Evolutionary conservation across 208 protist genomes (phyloP).

Genomic region (Trypanosoma cruzi): DNA sequence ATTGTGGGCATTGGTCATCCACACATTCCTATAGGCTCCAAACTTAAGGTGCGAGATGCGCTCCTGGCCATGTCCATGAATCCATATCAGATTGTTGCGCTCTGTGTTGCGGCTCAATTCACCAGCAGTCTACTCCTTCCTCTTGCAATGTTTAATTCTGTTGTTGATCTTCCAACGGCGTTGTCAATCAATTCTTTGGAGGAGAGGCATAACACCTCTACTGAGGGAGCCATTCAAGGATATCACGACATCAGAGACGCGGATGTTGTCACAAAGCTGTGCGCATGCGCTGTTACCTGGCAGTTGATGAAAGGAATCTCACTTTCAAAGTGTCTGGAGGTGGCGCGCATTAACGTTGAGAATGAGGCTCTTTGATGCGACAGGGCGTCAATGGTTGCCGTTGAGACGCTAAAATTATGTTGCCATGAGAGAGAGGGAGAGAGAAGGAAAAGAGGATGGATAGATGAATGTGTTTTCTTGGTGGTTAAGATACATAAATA

Average conservation of each 20-base stretch:
- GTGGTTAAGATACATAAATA: background rate
- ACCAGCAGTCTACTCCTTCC: slow-evolving; percentile 91
- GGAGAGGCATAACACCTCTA: slow-evolving; percentile 79
- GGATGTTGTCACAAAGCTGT: slow-evolving; percentile 88
- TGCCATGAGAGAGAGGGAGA: background rate
- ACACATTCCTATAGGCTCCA: slow-evolving; percentile 56
- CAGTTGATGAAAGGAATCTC: slow-evolving; percentile 77
- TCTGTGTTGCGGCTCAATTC: slow-evolving; percentile 93
- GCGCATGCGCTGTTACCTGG: slow-evolving; percentile 81
- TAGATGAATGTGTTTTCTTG: background rate
- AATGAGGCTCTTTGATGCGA: slow-evolving; percentile 12
- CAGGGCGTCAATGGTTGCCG: background rate
- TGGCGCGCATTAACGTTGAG: slow-evolving; percentile 39
- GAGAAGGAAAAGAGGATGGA: too few relatives aligned
- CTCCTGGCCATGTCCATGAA: slow-evolving; percentile 87
- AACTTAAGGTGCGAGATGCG: slow-evolving; percentile 59
- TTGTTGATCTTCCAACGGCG: slow-evolving; percentile 75
- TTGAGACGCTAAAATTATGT: background rate
- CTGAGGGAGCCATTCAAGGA: slow-evolving; percentile 77
- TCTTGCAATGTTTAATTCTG: slow-evolving; percentile 77
- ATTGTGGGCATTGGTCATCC: slow-evolving; percentile 87
- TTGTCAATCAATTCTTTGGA: slow-evolving; percentile 87
- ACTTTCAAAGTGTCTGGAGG: slow-evolving; percentile 76
- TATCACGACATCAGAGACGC: slow-evolving; percentile 94
- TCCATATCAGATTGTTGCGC: slow-evolving; percentile 88